phyloP scores from a whole-genome alignment of 2,329 filamentous ascomycete species.

The Pseudopithomyces chartarum region DNA sequence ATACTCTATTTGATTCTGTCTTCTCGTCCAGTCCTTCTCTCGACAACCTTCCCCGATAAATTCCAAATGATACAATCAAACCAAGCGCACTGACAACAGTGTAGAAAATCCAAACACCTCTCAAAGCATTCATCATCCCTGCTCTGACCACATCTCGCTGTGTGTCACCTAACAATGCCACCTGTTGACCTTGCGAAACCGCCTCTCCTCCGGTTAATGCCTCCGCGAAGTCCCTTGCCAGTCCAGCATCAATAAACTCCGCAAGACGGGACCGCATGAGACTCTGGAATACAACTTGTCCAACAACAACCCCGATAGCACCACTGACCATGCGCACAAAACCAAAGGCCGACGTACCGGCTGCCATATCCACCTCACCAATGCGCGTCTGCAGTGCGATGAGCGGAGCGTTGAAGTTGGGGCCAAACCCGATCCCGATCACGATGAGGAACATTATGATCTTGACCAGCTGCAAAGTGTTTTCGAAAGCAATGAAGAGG shows the following conservation, averaged over 20 bases:
- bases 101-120: slow-evolving; percentile 59
- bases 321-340: slow-evolving; percentile 54
- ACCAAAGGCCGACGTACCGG: slow-evolving; percentile 57
- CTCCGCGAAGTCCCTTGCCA: slow-evolving; percentile 24
- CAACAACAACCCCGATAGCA: slow-evolving; percentile 55
- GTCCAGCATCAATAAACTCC: slow-evolving; percentile 24
- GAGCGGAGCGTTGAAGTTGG: slow-evolving; percentile 61
- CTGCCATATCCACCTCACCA: slow-evolving; percentile 56
- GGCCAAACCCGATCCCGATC: slow-evolving; percentile 56
- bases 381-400: slow-evolving; percentile 64
- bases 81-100: slow-evolving; percentile 47
- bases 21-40: not conserved
- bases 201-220: slow-evolving; percentile 36
- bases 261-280: slow-evolving; percentile 58
- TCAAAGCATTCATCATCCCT: slow-evolving; percentile 50
- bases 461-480: slow-evolving; percentile 18
- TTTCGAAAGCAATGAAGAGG: slow-evolving; percentile 33
- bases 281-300: slow-evolving; percentile 58
- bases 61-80: slow-evolving; percentile 38
- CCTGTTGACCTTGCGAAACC: slow-evolving; percentile 34
- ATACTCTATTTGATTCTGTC: not conserved
- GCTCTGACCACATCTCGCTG: slow-evolving; percentile 47
- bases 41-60: slow-evolving; percentile 34
- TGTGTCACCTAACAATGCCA: slow-evolving; percentile 24
- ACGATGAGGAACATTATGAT: slow-evolving; percentile 57